Evolutionary conservation across 768 basidiomycete species (phyloP).

Genomic region (Podaxis sp.): DNA sequence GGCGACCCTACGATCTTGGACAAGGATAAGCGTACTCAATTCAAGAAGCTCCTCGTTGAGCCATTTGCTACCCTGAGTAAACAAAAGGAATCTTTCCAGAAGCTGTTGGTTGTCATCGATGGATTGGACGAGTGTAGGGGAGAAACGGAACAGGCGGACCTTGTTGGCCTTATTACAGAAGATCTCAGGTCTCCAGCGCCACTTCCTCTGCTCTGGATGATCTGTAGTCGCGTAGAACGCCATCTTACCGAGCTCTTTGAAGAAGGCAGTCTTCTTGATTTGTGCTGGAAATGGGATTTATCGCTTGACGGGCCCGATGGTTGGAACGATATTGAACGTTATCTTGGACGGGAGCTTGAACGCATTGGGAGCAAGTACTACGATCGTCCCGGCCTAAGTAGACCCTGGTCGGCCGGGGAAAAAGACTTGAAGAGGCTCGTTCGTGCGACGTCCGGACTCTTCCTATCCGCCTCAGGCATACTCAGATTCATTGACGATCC

Average conservation of each 20-base stretch:
- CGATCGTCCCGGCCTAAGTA: background rate
- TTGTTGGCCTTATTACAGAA: constrained; percentile 5
- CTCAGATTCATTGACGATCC: constrained; percentile 17
- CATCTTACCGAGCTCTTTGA: constrained; percentile 3
- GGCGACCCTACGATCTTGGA: background rate
- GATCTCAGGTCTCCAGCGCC: background rate
- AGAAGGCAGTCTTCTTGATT: background rate
- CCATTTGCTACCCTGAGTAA: background rate
- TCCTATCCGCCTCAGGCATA: constrained; percentile 14
- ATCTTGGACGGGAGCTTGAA: background rate
- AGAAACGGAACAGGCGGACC: constrained; percentile 4
- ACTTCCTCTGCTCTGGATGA: constrained; percentile 11
- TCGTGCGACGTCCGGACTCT: constrained; percentile 11
- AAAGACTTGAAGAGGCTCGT: constrained; percentile 1
- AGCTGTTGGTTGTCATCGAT: constrained; percentile 6
- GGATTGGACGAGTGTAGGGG: constrained; percentile 18
- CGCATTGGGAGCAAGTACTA: background rate
- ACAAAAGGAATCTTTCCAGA: background rate
- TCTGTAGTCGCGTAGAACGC: constrained; percentile 17
- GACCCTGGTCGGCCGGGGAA: background rate
- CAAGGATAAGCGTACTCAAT: background rate
- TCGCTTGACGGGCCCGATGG: background rate
- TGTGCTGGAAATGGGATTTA: background rate
- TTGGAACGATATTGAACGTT: background rate
- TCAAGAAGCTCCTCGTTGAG: background rate